A percentile compares a stretch with the other conserved stretches of the same genome.
Conservation (phyloP, 1,284 basidiomycete species). For the Cutaneotrichosporon dermatis region DNA sequence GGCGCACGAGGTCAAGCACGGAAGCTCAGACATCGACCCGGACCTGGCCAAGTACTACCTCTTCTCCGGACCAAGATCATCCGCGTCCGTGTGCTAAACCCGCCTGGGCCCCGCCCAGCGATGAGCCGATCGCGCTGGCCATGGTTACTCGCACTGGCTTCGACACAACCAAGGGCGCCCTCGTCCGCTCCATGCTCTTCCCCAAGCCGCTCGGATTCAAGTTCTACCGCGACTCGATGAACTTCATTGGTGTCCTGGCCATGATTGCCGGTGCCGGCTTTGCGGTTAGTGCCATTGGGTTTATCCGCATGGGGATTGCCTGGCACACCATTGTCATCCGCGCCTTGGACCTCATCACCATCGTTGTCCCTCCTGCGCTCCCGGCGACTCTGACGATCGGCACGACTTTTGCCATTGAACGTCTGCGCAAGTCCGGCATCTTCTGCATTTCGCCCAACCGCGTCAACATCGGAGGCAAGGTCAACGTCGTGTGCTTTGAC, state of each 20-base stretch:
- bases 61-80: conserved; percentile 92
- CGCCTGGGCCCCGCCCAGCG: conserved; percentile 52
- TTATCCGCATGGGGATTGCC: conserved; percentile 78
- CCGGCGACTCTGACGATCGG: conserved; percentile 97
- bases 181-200: conserved; percentile 96
- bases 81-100: conserved; percentile 63
- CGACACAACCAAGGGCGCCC: conserved; percentile 94
- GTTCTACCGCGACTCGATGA: conserved; percentile 95
- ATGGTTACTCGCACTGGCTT: conserved; percentile 93
- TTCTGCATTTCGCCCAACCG: conserved; percentile 97
- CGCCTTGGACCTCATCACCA: conserved; percentile 93
- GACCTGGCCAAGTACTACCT: conserved; percentile 82
- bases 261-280: conserved; percentile 85
- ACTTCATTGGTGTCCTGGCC: conserved; percentile 90
- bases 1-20: conserved; percentile 57
- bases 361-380: conserved; percentile 95
- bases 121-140: conserved; percentile 67
- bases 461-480: conserved; percentile 92
- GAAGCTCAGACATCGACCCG: conserved; percentile 59
- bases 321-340: conserved; percentile 90
- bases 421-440: conserved; percentile 82
- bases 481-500: conserved; percentile 98
- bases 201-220: conserved; percentile 98
- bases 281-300: conserved; percentile 81
- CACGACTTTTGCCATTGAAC: conserved; percentile 88